These are phyloP conservation scores for Globisporangium yorkense DNA, from an alignment of 352 stramenopile genomes.

Conservation along the genomic window DNA sequence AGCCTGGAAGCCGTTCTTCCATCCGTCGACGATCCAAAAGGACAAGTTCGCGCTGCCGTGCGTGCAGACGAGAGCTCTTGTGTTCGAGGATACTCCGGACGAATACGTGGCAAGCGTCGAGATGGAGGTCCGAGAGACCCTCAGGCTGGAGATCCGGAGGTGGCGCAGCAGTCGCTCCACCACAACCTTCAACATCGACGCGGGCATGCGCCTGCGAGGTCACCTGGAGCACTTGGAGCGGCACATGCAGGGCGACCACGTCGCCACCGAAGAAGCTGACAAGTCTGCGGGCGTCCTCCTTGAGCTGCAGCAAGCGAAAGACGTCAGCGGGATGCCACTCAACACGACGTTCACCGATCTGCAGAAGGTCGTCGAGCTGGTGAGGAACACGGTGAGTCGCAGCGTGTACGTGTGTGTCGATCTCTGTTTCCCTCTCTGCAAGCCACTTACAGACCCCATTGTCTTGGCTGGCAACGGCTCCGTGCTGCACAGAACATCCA, in stretches of 20 bases:
- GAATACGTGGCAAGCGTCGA: constrained; percentile 69
- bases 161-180: constrained; percentile 82
- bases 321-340: constrained; percentile 77
- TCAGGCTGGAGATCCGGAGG: constrained; percentile 84
- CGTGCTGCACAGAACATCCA: constrained; percentile 72
- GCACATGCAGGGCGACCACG: constrained; percentile 14
- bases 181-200: constrained; percentile 86
- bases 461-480: not conserved
- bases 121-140: constrained; percentile 61
- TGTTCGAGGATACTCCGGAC: constrained; percentile 50
- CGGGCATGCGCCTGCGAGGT: constrained; percentile 65
- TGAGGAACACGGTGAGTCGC: constrained; percentile 79
- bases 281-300: constrained; percentile 12
- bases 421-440: not conserved
- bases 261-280: not conserved
- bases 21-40: constrained; percentile 16
- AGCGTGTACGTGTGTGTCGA: not conserved
- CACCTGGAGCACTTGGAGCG: constrained; percentile 72
- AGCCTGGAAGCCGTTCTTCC: constrained; percentile 85
- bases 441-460: not conserved
- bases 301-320: constrained; percentile 32
- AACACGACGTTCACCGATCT: constrained; percentile 89
- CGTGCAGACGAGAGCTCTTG: constrained; percentile 52
- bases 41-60: constrained; percentile 22
- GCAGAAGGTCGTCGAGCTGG: constrained; percentile 57